A percentile compares a stretch with the other conserved stretches of the same genome.
Evolutionary conservation across 2,329 filamentous ascomycete species (phyloP).

Genomic region (Xylaria digitata): DNA sequence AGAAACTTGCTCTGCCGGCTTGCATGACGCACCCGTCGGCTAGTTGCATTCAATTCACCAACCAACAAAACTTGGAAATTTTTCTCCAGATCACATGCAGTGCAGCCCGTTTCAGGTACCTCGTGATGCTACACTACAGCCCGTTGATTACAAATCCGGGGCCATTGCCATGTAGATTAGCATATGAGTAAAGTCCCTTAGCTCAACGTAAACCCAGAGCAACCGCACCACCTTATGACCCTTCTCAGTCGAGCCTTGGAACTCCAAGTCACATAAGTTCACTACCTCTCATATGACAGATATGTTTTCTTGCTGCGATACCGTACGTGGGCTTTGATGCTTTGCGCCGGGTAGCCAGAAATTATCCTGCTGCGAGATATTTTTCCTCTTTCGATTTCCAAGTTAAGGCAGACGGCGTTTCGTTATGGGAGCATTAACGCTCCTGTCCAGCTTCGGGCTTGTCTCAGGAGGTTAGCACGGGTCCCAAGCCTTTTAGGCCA

Average conservation of each 20-base stretch:
- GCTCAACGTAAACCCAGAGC: neutral
- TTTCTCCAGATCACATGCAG: neutral
- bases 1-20: slow-evolving; percentile 1
- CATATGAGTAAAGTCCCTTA: neutral
- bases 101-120: neutral
- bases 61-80: slow-evolving; percentile 1
- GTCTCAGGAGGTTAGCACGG: neutral
- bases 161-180: neutral
- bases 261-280: too few relatives aligned
- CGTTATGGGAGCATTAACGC: too few relatives aligned
- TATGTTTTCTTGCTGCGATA: neutral
- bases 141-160: neutral
- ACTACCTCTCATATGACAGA: too few relatives aligned
- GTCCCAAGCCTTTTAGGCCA: neutral
- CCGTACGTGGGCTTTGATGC: too few relatives aligned
- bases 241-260: neutral
- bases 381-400: too few relatives aligned
- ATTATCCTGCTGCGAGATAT: too few relatives aligned
- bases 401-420: too few relatives aligned
- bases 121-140: slow-evolving; percentile 1
- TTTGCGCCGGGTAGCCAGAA: too few relatives aligned
- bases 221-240: neutral
- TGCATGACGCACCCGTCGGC: slow-evolving; percentile 25
- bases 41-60: neutral
- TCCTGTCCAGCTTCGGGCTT: too few relatives aligned